Evolutionary conservation across 257 asterid genomes (phyloP), one percentile per base, ranked within the genome.

Genomic region (Gynochthodes officinalis): DNA sequence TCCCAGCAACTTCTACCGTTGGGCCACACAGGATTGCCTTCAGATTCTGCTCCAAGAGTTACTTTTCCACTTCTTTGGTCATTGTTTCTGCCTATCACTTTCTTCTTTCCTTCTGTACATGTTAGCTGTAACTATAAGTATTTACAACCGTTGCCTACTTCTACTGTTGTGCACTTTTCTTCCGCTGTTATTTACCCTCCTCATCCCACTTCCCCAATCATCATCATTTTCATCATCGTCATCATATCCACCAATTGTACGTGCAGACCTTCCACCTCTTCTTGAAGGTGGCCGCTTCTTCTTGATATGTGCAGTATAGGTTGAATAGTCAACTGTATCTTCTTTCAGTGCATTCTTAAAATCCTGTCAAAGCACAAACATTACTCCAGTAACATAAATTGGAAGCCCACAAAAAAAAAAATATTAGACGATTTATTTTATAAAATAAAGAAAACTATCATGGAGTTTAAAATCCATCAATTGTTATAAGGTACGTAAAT

Each of bases 71-170:
- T 40, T 76, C 73, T 53, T 42, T 70, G 42, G 37, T 63, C 46
- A n/a, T n/a, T 70, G 35, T 65, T 49, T 53, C 32, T 23, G 40
- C 67, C 46, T 43, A 21, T 73, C 21, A 33, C 66, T 44, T 61
- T 49, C 78, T 75, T 69, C 77, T 87, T 86, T 86, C 84, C 67
- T 65, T 73, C 96, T 90, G 87, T 89, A 93, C 95, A 93, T 66
- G 90, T 84, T 90, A 87, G 87, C 82, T 79, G 75, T 60, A 79
- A 86, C 82, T 79, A 74, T 79, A 71, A 62, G 86, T 82, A 90
- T 89, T 78, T 90, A 90, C 95, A 78, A 75, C 72, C 92, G 88
- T 79, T 86, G 97, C 86, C 92, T 86, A 78, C 75, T 82, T 80
- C 90, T 85, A 76, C 83, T 83, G 70, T 76, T 71, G 80, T 69